These are phyloP conservation scores for Euclidium syriacum DNA, from an alignment of 345 rosid genomes.

Conservation along the genomic window DNA sequence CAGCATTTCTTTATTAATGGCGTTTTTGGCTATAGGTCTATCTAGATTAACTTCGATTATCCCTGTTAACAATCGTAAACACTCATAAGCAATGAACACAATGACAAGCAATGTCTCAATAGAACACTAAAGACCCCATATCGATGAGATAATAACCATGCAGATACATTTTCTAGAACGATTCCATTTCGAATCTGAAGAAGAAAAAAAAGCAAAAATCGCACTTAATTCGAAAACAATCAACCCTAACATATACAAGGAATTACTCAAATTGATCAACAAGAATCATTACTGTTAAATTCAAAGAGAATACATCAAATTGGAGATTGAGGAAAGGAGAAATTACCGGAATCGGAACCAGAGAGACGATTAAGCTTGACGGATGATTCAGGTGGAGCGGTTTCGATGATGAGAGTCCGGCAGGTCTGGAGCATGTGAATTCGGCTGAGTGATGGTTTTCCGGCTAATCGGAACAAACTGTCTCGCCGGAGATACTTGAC, in stretches of 20 bases:
- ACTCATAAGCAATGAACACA: background rate
- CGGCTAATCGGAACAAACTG: slow-evolving; percentile 5
- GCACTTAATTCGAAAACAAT: too few relatives aligned
- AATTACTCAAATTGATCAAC: background rate
- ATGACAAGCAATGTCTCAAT: background rate
- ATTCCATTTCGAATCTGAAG: too few relatives aligned
- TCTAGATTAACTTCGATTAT: slow-evolving; percentile 73
- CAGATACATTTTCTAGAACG: too few relatives aligned
- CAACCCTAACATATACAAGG: background rate
- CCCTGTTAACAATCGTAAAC: slow-evolving; percentile 43
- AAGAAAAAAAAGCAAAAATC: too few relatives aligned
- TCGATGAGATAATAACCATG: background rate
- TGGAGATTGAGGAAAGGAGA: background rate
- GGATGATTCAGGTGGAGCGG: slow-evolving; percentile 50
- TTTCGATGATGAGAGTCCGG: slow-evolving; percentile 62
- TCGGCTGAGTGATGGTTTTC: slow-evolving; percentile 12
- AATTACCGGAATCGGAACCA: slow-evolving; percentile 64
- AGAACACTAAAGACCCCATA: background rate
- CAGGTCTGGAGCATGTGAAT: slow-evolving; percentile 33
- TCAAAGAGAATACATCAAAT: background rate
- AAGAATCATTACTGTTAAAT: background rate
- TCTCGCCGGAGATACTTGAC: slow-evolving; percentile 28
- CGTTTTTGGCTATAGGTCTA: slow-evolving; percentile 64
- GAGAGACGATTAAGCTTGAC: slow-evolving; percentile 58
- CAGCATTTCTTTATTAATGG: slow-evolving; percentile 72